A percentile compares a stretch with the other conserved stretches of the same genome.
phyloP scores from a whole-genome alignment of 352 stramenopile genomes.

The Pythium diclinum region DNA sequence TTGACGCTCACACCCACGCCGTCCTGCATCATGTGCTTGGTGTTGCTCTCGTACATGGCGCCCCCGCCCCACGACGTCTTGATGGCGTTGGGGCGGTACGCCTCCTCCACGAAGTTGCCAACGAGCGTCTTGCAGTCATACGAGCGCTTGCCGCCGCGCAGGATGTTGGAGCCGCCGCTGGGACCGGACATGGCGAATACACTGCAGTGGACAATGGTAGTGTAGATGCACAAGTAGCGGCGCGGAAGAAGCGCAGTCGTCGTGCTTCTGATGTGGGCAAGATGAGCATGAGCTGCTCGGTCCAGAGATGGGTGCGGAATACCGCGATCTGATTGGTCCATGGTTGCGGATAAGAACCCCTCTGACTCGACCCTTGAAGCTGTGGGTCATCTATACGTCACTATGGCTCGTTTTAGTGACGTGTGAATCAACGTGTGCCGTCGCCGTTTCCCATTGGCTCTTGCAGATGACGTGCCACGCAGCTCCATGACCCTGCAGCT shows the following conservation, averaged over 20 bases:
- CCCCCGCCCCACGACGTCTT: slow-evolving; percentile 41
- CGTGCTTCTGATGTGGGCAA: too few relatives aligned
- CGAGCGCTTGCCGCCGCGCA: slow-evolving; percentile 70
- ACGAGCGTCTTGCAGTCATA: slow-evolving; percentile 79
- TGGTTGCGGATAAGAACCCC: slow-evolving; percentile 15
- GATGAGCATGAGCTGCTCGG: not conserved
- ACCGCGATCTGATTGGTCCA: slow-evolving; percentile 19
- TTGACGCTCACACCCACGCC: slow-evolving; percentile 32
- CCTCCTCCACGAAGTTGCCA: slow-evolving; percentile 80
- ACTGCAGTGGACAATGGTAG: not conserved
- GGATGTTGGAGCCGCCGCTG: slow-evolving; percentile 74
- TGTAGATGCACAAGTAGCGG: not conserved
- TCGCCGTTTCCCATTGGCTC: not conserved
- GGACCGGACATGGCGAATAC: slow-evolving; percentile 22
- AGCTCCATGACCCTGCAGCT: not conserved
- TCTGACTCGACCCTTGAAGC: slow-evolving; percentile 1
- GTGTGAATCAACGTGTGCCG: slow-evolving; percentile 1
- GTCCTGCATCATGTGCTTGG: slow-evolving; percentile 53
- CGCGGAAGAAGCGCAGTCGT: too few relatives aligned
- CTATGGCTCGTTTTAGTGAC: not conserved
- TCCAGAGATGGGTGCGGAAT: slow-evolving; percentile 23
- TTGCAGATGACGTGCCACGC: not conserved
- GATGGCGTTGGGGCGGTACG: slow-evolving; percentile 55
- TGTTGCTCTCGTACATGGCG: slow-evolving; percentile 53
- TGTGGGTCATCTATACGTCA: not conserved